Evolutionary conservation across 1,284 basidiomycete genomes (phyloP).

Genomic region (Leccinum cinnamomeum): DNA sequence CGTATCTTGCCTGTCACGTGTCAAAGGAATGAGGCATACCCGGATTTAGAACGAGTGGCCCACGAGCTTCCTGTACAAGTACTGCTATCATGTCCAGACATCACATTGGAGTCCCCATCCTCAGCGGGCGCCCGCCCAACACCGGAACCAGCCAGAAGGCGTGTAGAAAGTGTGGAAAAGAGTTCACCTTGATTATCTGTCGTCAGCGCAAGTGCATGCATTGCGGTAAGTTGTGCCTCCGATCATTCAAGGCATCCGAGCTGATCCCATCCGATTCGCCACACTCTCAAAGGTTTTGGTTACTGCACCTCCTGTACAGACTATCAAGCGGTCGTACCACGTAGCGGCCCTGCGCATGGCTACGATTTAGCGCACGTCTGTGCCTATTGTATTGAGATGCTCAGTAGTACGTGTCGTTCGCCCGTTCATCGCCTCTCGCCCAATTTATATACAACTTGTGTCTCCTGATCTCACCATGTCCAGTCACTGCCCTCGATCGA

Average conservation of each 20-base stretch:
- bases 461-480: not conserved
- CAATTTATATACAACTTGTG: not conserved
- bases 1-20: constrained; percentile 2
- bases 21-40: not conserved
- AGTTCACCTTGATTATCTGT: constrained; percentile 68
- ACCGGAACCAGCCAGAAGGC: constrained; percentile 41
- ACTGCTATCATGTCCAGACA: constrained; percentile 21
- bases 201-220: constrained; percentile 69
- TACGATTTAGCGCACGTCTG: constrained; percentile 67
- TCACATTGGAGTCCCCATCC: constrained; percentile 56
- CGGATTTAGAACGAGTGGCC: constrained; percentile 6
- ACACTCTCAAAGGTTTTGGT: constrained; percentile 50
- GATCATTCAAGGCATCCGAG: not conserved
- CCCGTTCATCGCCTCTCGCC: not conserved
- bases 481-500: constrained; percentile 68
- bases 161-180: constrained; percentile 73
- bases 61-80: no score
- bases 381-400: constrained; percentile 66
- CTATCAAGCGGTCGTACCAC: constrained; percentile 73
- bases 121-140: constrained; percentile 59
- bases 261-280: not conserved
- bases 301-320: constrained; percentile 74
- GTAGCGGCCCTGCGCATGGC: constrained; percentile 48
- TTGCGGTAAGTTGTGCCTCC: constrained; percentile 53
- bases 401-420: constrained; percentile 52